Evolutionary conservation across 768 basidiomycete species (phyloP), one percentile per base, ranked within the genome.

Genomic region (Suillus lakei): DNA sequence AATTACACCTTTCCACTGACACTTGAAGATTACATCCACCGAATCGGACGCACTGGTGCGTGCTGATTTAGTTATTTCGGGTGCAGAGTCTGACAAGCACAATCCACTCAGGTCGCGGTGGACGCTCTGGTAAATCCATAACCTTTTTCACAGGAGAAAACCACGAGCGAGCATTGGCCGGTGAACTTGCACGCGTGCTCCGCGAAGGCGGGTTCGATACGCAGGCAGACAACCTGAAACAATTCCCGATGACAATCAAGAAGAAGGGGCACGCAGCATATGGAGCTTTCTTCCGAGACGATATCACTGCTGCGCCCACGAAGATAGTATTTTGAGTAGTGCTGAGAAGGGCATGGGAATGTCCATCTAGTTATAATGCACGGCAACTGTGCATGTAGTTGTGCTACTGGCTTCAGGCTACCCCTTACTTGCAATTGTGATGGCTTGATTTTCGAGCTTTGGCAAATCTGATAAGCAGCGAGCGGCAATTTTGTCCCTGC

Each of bases 1-100:
- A 98, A 98, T 79, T 97, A 98, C 73, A 96, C 93, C n/a, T 98
- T 96, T 81, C 97, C 97, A 46, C 82, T 99, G 73, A 98, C 96
- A 2, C 91, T 98, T 56, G 97, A 98, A 80, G 91, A 94, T 80
- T 96, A 91, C 72, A 86, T 95, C 70, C 94, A 96, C 77, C 91
- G 94, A 10, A 95, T 96, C 66, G 94, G 94, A 54, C 85, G 94
- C 66, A 96, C 95, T 2, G 93, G 92, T 91, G 72, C 61, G 75
- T 58, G 50, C 10, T n/a, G 44, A 65, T 48, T 13, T 18, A 23
- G 34, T 43, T 18, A 2, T 16, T 43, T 21, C 9, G 10, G 12
- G 12, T 26, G 10, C 15, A 34, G 23, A 60, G 36, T 44, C 32
- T 38, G 7, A 32, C 16, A 13, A 46, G 62, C 23, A 28, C 10